phyloP scores from a whole-genome alignment of 202 grass and related monocot genomes.

The Brachypodium distachyon region DNA sequence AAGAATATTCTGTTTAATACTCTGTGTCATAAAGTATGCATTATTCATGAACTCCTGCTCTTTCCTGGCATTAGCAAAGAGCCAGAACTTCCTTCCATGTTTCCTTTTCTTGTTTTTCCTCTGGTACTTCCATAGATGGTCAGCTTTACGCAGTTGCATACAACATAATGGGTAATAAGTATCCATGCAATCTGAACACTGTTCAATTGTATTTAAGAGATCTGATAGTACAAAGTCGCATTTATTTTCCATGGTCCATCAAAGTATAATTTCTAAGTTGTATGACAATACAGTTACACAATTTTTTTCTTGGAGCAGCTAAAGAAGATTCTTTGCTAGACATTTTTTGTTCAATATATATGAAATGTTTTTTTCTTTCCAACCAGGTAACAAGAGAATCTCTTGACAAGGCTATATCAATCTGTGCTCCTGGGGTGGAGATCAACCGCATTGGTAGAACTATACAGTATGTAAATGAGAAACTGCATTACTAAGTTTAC shows the following conservation, averaged over 20 bases:
- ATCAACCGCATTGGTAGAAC: slow-evolving; percentile 75
- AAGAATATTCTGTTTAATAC: neutral
- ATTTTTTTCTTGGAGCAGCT: neutral
- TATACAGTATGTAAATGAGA: slow-evolving; percentile 73
- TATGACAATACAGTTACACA: neutral
- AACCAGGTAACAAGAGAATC: slow-evolving; percentile 86
- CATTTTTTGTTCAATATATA: slow-evolving; percentile 6
- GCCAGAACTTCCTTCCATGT: neutral
- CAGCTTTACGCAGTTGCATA: neutral
- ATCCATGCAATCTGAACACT: neutral
- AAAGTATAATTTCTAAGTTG: neutral
- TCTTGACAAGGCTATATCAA: slow-evolving; percentile 78
- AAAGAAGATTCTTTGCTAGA: neutral
- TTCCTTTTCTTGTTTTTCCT: neutral
- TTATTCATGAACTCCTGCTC: neutral
- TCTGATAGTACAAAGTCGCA: neutral
- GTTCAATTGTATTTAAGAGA: neutral
- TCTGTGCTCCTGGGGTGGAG: slow-evolving; percentile 90
- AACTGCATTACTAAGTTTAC: neutral
- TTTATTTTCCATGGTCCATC: neutral
- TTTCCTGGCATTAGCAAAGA: neutral
- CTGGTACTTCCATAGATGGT: neutral
- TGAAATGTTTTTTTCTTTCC: neutral
- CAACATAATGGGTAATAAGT: neutral
- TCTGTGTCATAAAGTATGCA: neutral